Base-by-base conservation (phyloP, 2,329 filamentous ascomycete genomes). In the Diaporthe sp. region DNA sequence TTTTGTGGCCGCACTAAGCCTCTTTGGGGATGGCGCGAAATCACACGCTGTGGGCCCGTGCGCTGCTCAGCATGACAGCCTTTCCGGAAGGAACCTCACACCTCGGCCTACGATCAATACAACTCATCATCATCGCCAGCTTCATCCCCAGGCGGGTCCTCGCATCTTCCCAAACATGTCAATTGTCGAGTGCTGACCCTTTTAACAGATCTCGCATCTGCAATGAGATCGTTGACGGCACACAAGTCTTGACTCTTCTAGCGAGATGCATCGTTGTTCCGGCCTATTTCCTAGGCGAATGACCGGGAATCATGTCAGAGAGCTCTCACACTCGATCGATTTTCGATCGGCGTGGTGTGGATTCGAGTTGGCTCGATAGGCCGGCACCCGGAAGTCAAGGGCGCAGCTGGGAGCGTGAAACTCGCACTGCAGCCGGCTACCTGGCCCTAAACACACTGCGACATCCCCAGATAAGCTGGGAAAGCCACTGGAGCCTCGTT, bases 351-450 rank as follows among this genome's bases (percentile, higher is more conserved):
- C 61, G 68, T 70, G 61, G 73, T 57, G 76, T 75, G 73, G 76
- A 73, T 77, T 74, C 70, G 39, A 63, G n/a, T 47, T 65, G 58
- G 71, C 58, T 65, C 37, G 28, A 51, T 65, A 37, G 49, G 49
- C 71, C 58, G 49, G 58, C 37, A 55, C 39, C 58, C 71, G 39
- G 70, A 42, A 8, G 17, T n/a, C 72, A 58, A 55, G 63, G 22
- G 63, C 63, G 76, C 73, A 73, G 73, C 53, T 51, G 67, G 49
- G 61, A 75, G 73, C 53, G 71, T 72, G 73, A 77, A 68, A 74
- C 72, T 76, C 47, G 31, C 34, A 60, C 61, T 75, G 55, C 73
- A 77, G 63, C 71, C 70, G 17, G 44, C 58, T 60, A 72, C 60
- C 42, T 58, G 55, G 37, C 63, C 65, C 37, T 67, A 53, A 55